Percentiles rank a stretch among this genome's conserved stretches.
Evolutionary conservation across 441 rosid genomes (phyloP).

Genomic region (Gossypium armourianum): DNA sequence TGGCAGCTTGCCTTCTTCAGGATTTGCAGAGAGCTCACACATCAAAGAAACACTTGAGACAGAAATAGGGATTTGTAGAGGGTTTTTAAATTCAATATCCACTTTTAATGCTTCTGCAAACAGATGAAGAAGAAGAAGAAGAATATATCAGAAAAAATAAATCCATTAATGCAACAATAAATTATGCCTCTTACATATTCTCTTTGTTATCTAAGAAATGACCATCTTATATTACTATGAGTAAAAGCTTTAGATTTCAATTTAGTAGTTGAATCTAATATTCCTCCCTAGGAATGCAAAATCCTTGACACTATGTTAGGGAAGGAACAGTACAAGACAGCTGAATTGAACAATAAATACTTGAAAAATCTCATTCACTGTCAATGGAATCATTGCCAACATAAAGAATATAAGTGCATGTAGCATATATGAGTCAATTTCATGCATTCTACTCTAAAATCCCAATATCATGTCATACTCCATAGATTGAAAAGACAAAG

Average conservation of each 20-base stretch:
- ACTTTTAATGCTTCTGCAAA: slow-evolving; percentile 70
- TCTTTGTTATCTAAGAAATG: neutral
- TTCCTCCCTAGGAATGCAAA: neutral
- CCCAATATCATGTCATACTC: neutral
- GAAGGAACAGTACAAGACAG: neutral
- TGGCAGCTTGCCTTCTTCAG: slow-evolving; percentile 63
- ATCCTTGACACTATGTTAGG: neutral
- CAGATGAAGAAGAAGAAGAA: slow-evolving; percentile 7
- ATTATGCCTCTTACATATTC: neutral
- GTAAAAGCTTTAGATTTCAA: slow-evolving; percentile 5
- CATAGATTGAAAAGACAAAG: too few species aligned
- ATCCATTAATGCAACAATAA: neutral
- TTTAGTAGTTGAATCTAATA: neutral
- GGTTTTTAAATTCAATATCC: slow-evolving; percentile 65
- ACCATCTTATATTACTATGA: neutral
- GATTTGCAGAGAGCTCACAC: slow-evolving; percentile 50
- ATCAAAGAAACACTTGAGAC: slow-evolving; percentile 60
- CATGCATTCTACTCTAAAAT: neutral
- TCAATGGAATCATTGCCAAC: neutral
- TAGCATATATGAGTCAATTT: neutral
- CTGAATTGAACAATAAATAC: neutral
- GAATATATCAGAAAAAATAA: neutral
- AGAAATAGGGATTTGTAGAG: slow-evolving; percentile 64
- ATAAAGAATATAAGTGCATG: neutral
- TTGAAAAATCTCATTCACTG: neutral